Percentiles rank a stretch among this genome's conserved stretches.
Evolutionary conservation across 306 rosid genomes (phyloP).

Genomic region (Senna tora): DNA sequence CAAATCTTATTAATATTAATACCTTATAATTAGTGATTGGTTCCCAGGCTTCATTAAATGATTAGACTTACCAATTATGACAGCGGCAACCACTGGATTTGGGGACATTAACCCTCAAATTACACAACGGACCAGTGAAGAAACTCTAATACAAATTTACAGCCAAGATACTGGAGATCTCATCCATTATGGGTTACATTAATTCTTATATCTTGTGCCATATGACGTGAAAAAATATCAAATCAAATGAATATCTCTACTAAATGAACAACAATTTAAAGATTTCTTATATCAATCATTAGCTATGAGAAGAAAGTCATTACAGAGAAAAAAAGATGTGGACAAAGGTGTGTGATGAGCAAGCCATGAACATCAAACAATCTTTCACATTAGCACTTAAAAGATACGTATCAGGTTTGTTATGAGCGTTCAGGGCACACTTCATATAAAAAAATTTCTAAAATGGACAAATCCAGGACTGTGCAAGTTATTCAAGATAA

Average conservation of each 20-base stretch:
- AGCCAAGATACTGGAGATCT: not conserved
- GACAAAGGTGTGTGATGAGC: not conserved
- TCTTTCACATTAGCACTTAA: not conserved
- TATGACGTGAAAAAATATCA: not conserved
- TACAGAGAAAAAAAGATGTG: not conserved
- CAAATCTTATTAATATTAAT: not conserved
- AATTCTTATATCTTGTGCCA: not conserved
- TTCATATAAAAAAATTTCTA: conserved; percentile 1
- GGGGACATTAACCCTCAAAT: conserved; percentile 6
- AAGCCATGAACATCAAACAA: not conserved
- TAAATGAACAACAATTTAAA: not conserved
- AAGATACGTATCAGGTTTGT: not conserved
- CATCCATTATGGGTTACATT: not conserved
- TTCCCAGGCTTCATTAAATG: not conserved
- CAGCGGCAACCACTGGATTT: not conserved
- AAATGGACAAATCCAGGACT: conserved; percentile 18
- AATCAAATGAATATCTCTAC: not conserved
- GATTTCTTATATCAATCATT: not conserved
- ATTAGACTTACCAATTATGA: not conserved
- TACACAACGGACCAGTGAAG: not conserved
- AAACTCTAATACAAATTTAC: not conserved
- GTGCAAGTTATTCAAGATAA: conserved; percentile 16
- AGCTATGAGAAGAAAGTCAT: not conserved
- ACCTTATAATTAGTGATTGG: not conserved
- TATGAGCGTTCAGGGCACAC: not conserved